Percentiles rank a stretch among this genome's conserved stretches.
These are phyloP conservation scores for Cladosporium halotolerans DNA, from an alignment of 2,329 filamentous ascomycete genomes.

Conservation along the genomic window DNA sequence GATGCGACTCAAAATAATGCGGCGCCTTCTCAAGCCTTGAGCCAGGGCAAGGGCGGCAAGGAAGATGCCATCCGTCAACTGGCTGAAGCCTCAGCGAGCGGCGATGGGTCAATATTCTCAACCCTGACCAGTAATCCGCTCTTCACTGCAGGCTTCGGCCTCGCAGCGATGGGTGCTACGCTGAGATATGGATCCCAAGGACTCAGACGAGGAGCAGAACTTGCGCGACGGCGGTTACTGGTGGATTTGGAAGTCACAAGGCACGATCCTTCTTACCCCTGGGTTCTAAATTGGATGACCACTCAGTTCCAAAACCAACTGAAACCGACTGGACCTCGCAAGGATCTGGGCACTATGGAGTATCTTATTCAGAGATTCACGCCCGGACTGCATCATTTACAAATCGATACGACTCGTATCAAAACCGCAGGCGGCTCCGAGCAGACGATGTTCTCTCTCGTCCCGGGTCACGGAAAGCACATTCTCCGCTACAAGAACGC, in stretches of 20 bases:
- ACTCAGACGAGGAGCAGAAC: constrained; percentile 61
- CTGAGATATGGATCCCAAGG: constrained; percentile 76
- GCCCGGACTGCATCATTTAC: constrained; percentile 56
- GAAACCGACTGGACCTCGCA: constrained; percentile 30
- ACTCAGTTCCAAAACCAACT: constrained; percentile 40
- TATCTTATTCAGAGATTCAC: constrained; percentile 52
- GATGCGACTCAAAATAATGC: constrained; percentile 4
- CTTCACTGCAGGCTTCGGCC: constrained; percentile 66
- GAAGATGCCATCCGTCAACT: constrained; percentile 34
- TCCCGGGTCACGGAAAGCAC: constrained; percentile 86
- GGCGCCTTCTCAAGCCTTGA: constrained; percentile 7
- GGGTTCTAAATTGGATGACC: constrained; percentile 92
- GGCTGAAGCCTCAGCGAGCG: constrained; percentile 23
- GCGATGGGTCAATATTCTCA: constrained; percentile 35
- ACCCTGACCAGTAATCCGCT: constrained; percentile 47
- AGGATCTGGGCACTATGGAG: constrained; percentile 41
- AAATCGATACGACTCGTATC: constrained; percentile 58
- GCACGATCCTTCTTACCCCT: constrained; percentile 86
- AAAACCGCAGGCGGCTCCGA: constrained; percentile 61
- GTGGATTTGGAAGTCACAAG: constrained; percentile 95
- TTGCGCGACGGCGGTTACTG: constrained; percentile 77
- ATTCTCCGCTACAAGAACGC: constrained; percentile 80
- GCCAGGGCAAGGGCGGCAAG: constrained; percentile 11
- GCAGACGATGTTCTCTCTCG: constrained; percentile 75
- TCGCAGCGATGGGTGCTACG: constrained; percentile 79